Base-by-base conservation (phyloP, 345 rosid species). In the Cochlearia excelsa region DNA sequence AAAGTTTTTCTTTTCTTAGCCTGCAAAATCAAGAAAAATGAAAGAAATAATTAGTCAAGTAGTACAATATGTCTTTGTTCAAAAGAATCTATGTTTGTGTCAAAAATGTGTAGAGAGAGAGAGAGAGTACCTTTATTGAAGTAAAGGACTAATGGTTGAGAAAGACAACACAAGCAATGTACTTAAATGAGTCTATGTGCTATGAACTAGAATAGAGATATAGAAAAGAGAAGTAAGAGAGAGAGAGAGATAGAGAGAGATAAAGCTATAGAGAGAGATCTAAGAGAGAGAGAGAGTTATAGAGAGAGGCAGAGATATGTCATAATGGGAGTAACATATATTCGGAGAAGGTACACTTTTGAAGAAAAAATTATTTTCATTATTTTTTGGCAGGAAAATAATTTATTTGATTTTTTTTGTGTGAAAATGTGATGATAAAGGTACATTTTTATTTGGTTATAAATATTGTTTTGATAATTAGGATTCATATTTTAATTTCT, bases 101-200 rank as follows among this genome's bases (percentile, higher is more conserved):
- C 63, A 39, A 38, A 40, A 38, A 39, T 47, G 42, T 60, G 73
- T 34, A 61, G 54, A 54, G 37, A 46, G 44, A 34, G 11, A 30
- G 11, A 46, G 54, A 44, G 47, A 50, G 63, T 73, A 70, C 78
- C 79, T 74, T 70, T 71, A 49, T 41, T 35, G 49, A 66, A 50
- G 70, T 43, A 73, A 63, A 71, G 58, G 70, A 67, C 54, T 63
- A 62, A 63, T 75, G 63, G 74, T 49, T 74, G 89, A 79, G 89
- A 76, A 77, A 76, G 82, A 81, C 90, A 78, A 75, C 80, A 72
- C 67, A 67, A 66, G n/a, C 61, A 67, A 52, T 69, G 75, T 72
- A 75, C 72, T 61, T 44, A 46, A 70, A 71, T 47, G 56, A 57
- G 74, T 57, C 61, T 70, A 70, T 58, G 65, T 70, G 69, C 74